Evolutionary conservation across 2,329 filamentous ascomycete genomes (phyloP).

Genomic region (Colletotrichum sp.): DNA sequence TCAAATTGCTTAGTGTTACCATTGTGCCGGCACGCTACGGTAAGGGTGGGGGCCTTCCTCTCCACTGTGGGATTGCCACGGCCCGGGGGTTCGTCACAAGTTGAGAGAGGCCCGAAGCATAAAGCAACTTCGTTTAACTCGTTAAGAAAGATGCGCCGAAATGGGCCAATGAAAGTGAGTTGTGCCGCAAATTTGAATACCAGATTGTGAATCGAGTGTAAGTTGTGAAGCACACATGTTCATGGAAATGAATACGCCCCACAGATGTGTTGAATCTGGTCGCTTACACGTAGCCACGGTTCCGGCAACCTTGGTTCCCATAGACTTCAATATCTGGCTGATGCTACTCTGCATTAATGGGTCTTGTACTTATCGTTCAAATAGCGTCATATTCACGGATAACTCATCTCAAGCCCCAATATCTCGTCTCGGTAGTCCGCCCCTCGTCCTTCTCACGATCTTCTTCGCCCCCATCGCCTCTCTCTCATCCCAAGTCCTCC

Average conservation of each 20-base stretch:
- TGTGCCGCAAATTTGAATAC: neutral
- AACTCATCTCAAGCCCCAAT: neutral
- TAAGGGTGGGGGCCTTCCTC: neutral
- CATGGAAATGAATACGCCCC: neutral
- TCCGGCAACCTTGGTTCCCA: neutral
- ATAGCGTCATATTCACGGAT: neutral
- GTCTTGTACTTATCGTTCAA: neutral
- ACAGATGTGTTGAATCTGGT: neutral
- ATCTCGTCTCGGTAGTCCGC: neutral
- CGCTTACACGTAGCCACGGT: neutral
- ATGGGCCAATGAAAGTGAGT: neutral
- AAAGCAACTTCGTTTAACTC: slow-evolving; percentile 1
- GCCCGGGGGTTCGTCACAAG: neutral
- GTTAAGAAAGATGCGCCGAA: neutral
- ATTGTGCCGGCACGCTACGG: neutral
- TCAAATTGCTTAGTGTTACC: slow-evolving; percentile 17
- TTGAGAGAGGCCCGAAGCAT: neutral
- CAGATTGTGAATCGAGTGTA: neutral
- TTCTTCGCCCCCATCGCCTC: neutral
- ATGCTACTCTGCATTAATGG: neutral
- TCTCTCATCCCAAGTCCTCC: neutral
- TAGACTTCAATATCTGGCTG: neutral
- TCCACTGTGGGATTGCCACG: neutral
- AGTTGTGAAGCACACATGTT: neutral
- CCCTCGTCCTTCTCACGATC: neutral